Percentiles rank a stretch among this genome's conserved stretches.
phyloP scores from a whole-genome alignment of 208 protist species.

The Wallacemonas sp. region DNA sequence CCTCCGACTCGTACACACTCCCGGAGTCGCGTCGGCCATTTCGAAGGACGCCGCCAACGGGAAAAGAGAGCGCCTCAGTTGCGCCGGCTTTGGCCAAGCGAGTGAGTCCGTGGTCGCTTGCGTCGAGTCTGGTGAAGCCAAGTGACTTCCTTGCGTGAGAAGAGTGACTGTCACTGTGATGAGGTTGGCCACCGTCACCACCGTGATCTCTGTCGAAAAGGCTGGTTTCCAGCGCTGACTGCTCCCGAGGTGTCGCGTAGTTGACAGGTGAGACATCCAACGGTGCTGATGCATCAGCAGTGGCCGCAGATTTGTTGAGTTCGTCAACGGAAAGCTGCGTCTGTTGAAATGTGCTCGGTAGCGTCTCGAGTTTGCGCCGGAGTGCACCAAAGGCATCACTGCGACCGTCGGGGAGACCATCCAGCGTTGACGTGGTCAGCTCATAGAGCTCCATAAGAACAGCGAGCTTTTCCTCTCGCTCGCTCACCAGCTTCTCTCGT shows the following conservation, averaged over 20 bases:
- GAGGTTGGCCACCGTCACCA: not conserved
- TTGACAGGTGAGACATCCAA: constrained; percentile 1
- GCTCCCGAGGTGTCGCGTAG: not conserved
- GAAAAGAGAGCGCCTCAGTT: not conserved
- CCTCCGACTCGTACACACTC: constrained; percentile 2
- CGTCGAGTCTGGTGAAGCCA: too few relatives aligned
- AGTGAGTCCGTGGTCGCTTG: too few relatives aligned
- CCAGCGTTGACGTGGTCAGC: constrained; percentile 69
- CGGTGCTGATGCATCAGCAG: not conserved
- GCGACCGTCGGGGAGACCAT: constrained; percentile 32
- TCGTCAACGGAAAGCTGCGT: not conserved
- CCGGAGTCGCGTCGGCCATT: not conserved
- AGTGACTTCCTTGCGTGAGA: too few relatives aligned
- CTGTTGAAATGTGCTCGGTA: not conserved
- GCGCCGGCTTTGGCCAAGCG: too few relatives aligned
- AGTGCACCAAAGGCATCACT: not conserved
- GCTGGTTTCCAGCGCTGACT: not conserved
- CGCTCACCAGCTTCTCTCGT: constrained; percentile 36
- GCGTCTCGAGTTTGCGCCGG: constrained; percentile 1
- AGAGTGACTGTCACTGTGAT: not conserved
- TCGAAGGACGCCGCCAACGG: not conserved
- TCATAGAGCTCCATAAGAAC: constrained; percentile 77
- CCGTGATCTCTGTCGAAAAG: not conserved
- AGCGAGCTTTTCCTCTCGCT: constrained; percentile 73
- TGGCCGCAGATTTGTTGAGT: not conserved